Percentiles rank a stretch among this genome's conserved stretches.
Conservation (phyloP, 441 rosid genomes). For the Adansonia madagascariensis region DNA sequence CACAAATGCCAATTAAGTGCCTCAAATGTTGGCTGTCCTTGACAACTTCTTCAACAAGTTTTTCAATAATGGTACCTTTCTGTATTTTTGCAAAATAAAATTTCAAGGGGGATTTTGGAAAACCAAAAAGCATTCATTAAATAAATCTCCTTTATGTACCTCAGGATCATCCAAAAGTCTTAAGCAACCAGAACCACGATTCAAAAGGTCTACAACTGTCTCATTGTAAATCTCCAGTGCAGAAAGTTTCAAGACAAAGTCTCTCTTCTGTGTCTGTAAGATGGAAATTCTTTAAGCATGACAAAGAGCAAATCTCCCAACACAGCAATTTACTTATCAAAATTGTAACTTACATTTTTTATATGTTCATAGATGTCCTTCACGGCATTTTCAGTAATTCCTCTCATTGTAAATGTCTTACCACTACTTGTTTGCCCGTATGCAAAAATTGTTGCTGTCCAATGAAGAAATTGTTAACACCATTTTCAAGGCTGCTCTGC, state of each 20-base stretch:
- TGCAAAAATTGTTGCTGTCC: conserved; percentile 42
- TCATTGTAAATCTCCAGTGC: conserved; percentile 95
- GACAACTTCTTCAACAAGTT: conserved; percentile 77
- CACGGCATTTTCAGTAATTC: conserved; percentile 74
- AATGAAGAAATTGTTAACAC: not conserved
- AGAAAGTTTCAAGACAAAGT: conserved; percentile 71
- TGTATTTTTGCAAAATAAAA: conserved; percentile 39
- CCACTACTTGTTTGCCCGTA: conserved; percentile 98
- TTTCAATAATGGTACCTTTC: conserved; percentile 88
- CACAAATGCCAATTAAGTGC: conserved; percentile 79
- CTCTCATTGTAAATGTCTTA: conserved; percentile 90
- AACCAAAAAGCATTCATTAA: conserved; percentile 12
- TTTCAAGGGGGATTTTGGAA: conserved; percentile 14
- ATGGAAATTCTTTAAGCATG: conserved; percentile 25
- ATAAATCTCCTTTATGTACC: conserved; percentile 48
- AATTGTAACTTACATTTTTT: conserved; percentile 50
- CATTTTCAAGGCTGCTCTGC: not conserved
- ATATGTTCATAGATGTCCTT: conserved; percentile 77
- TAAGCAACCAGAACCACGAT: conserved; percentile 76
- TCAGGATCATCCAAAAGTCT: conserved; percentile 96
- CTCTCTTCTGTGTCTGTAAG: conserved; percentile 72
- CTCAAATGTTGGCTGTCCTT: conserved; percentile 70
- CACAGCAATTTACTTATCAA: not conserved
- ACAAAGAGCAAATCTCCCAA: not conserved
- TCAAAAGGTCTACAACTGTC: conserved; percentile 80